These are phyloP conservation scores for Aspergillus tamarii DNA, from an alignment of 2,329 filamentous ascomycete species.

Conservation along the genomic window DNA sequence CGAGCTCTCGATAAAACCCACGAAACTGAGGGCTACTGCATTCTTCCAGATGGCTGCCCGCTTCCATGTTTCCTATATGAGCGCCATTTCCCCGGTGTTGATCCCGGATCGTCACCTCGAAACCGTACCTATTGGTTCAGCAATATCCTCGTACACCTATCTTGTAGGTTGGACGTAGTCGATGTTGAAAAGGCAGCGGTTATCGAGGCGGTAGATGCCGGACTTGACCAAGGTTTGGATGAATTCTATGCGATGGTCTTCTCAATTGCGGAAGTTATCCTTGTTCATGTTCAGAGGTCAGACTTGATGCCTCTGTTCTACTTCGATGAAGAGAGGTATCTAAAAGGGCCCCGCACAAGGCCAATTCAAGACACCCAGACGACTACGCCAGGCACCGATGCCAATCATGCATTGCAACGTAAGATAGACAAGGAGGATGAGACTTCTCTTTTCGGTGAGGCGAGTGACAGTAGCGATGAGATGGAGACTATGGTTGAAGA, in stretches of 20 bases:
- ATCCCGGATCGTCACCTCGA: slow-evolving; percentile 22
- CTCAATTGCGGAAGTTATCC: slow-evolving; percentile 21
- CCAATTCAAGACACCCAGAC: background rate
- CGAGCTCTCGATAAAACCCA: slow-evolving; percentile 14
- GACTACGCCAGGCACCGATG: background rate
- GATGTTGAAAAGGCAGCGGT: slow-evolving; percentile 21
- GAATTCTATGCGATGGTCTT: slow-evolving; percentile 23
- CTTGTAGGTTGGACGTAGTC: slow-evolving; percentile 17
- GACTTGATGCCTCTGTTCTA: slow-evolving; percentile 18
- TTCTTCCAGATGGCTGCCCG: slow-evolving; percentile 11
- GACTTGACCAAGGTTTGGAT: slow-evolving; percentile 15
- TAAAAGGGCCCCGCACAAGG: slow-evolving; percentile 15
- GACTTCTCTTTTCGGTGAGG: background rate
- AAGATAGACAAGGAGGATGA: background rate
- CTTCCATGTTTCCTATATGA: slow-evolving; percentile 22
- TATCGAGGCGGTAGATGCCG: slow-evolving; percentile 16
- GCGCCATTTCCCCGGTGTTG: slow-evolving; percentile 16
- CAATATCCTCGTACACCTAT: slow-evolving; percentile 19
- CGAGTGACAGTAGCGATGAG: background rate
- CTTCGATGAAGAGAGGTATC: slow-evolving; percentile 14
- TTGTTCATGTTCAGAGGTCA: slow-evolving; percentile 19
- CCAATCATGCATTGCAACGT: background rate
- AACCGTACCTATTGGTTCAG: slow-evolving; percentile 19
- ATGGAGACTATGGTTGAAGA: background rate
- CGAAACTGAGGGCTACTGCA: slow-evolving; percentile 18